Evolutionary conservation across 78 protist genomes (phyloP), one percentile per base, ranked within the genome.

Genomic region (Dictyostelium capitatum): DNA sequence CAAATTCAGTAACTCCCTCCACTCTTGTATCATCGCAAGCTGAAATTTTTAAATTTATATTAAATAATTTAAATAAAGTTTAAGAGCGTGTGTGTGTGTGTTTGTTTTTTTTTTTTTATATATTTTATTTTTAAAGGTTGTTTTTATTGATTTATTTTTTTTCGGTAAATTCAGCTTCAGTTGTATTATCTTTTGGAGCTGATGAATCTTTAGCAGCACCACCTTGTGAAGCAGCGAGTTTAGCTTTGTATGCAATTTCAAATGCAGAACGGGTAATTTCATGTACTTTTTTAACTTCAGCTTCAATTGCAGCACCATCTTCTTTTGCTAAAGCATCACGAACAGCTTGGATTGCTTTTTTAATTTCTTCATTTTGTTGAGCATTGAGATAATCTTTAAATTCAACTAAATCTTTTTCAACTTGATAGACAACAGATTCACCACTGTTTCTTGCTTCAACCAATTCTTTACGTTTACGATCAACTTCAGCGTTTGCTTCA

Each of bases 401-500:
- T n/a, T 87, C 93, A 25, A 51, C 54, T 50, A 87, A 51, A 77
- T 87, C 93, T 62, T 87, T 87, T 50, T 87, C 93, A 50, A 48
- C 46, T 62, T 74, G 84, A 59, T 87, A 87, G 56, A 47, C 80
- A 47, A 51, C 79, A 15, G 83, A 43, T 54, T 94, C 96, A 82
- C 82, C 96, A 65, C 8, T 53, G 89, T 94, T 94, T 75, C 56
- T 64, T 46, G 85, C 89, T 82, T 94, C 91, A 12, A 87, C 93
- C 23, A 87, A 72, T 47, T 87, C 89, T 62, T 80, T 85, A 57
- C 82, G 89, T 78, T 83, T 75, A 64, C 72, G 64, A 70, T 94
- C 96, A 8, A 73, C 80, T 53, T 94, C 96, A n/a, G 82, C 77
- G 77, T 94, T 74, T 30, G 23, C 25, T 56, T 99, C 99, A 57